Percentiles rank a stretch among this genome's conserved stretches.
These are phyloP conservation scores for Clonostachys solani DNA, from an alignment of 2,329 filamentous ascomycete species.

Conservation along the genomic window DNA sequence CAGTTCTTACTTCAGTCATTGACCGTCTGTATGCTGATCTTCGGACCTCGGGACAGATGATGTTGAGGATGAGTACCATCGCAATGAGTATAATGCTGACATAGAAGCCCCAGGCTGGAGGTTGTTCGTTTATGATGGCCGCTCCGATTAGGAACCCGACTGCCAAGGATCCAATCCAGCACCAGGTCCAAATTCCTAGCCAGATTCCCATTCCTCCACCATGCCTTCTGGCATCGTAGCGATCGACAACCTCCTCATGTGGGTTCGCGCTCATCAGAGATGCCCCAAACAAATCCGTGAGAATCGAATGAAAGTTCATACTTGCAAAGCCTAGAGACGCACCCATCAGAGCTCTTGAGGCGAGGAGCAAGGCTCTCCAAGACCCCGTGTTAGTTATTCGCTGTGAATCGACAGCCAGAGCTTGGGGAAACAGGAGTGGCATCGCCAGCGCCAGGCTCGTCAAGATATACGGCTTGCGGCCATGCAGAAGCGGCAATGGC, in stretches of 20 bases:
- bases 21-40: slow-evolving; percentile 65
- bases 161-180: slow-evolving; percentile 67
- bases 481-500: slow-evolving; percentile 72
- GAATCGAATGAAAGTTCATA: slow-evolving; percentile 69
- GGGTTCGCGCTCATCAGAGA: slow-evolving; percentile 69
- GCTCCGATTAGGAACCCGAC: slow-evolving; percentile 71
- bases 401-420: slow-evolving; percentile 54
- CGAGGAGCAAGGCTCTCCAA: slow-evolving; percentile 58
- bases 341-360: slow-evolving; percentile 63
- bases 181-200: slow-evolving; percentile 76
- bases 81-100: slow-evolving; percentile 65
- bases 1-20: slow-evolving; percentile 57
- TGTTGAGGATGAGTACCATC: slow-evolving; percentile 62
- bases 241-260: slow-evolving; percentile 66
- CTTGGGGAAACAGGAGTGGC: slow-evolving; percentile 73
- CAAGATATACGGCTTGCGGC: slow-evolving; percentile 73
- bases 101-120: slow-evolving; percentile 73
- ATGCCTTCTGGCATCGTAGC: slow-evolving; percentile 66
- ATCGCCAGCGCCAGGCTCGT: slow-evolving; percentile 64
- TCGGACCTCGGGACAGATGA: slow-evolving; percentile 68
- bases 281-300: slow-evolving; percentile 73
- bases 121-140: slow-evolving; percentile 58
- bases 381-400: slow-evolving; percentile 49
- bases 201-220: slow-evolving; percentile 78
- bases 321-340: slow-evolving; percentile 69